phyloP scores from a whole-genome alignment of 768 basidiomycete species.

The Paxillus involutus region DNA sequence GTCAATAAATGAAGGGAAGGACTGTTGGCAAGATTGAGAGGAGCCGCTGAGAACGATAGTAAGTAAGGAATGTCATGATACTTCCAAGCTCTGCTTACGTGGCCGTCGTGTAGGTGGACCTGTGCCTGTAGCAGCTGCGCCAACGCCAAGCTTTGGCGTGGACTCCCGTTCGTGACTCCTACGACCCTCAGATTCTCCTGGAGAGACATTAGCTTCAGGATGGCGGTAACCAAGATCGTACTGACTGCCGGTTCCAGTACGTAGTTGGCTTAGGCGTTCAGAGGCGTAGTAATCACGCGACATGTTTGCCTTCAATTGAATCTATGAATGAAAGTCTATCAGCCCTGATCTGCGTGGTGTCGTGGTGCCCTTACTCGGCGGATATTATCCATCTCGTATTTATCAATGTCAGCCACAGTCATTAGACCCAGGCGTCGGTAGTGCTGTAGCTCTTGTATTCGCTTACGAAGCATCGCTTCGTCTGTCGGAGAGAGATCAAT shows the following conservation, averaged over 20 bases:
- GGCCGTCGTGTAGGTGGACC: slow-evolving; percentile 42
- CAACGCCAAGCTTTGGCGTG: slow-evolving; percentile 49
- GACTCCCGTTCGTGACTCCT: slow-evolving; percentile 61
- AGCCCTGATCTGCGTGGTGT: background rate
- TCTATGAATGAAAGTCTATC: slow-evolving; percentile 33
- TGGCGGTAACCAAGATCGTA: slow-evolving; percentile 35
- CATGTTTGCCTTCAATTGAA: slow-evolving; percentile 58
- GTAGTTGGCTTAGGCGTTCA: slow-evolving; percentile 50
- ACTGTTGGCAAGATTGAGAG: slow-evolving; percentile 89
- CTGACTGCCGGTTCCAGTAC: slow-evolving; percentile 49
- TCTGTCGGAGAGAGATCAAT: slow-evolving; percentile 46
- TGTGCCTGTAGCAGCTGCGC: slow-evolving; percentile 34
- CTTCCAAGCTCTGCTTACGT: slow-evolving; percentile 30
- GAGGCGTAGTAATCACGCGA: slow-evolving; percentile 56
- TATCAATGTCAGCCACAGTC: slow-evolving; percentile 85
- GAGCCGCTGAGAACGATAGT: slow-evolving; percentile 39
- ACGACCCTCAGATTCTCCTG: slow-evolving; percentile 48
- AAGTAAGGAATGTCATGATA: background rate
- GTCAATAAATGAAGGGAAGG: slow-evolving; percentile 89
- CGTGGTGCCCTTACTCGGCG: slow-evolving; percentile 57
- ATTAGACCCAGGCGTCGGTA: slow-evolving; percentile 86
- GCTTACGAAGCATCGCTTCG: slow-evolving; percentile 82
- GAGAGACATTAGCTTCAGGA: background rate
- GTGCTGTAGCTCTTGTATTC: slow-evolving; percentile 88
- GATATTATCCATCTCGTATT: slow-evolving; percentile 73